phyloP scores from a whole-genome alignment of 306 rosid species.

The Vigna radiata region DNA sequence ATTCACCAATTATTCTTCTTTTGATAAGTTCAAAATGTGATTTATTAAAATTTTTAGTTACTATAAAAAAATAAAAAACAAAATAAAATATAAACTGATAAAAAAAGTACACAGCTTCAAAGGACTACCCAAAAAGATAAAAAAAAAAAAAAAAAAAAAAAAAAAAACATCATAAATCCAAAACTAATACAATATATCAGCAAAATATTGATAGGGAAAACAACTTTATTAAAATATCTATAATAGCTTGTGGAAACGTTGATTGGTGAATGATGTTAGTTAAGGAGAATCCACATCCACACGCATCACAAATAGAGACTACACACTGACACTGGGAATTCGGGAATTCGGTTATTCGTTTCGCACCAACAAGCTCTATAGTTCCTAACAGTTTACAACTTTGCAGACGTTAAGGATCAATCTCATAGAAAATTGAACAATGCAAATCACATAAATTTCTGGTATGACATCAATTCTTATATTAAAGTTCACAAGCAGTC shows the following conservation, averaged over 20 bases:
- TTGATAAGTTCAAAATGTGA: not conserved
- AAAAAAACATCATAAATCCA: not conserved
- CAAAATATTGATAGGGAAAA: not conserved
- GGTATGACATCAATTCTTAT: no score
- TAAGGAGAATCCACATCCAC: not conserved
- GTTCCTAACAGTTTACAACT: conserved; percentile 26
- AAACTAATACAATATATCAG: not conserved
- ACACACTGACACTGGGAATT: conserved; percentile 7
- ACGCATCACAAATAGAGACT: conserved; percentile 9
- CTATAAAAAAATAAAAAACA: not conserved
- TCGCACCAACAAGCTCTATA: not conserved
- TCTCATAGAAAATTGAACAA: conserved; percentile 25
- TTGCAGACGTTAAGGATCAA: conserved; percentile 9
- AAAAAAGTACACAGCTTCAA: not conserved
- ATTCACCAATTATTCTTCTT: not conserved
- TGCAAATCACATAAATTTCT: not conserved
- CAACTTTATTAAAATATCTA: not conserved
- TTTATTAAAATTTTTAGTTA: not conserved
- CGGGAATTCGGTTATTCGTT: conserved; percentile 12
- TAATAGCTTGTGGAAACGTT: conserved; percentile 8
- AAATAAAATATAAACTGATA: not conserved
- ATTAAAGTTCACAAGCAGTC: not conserved
- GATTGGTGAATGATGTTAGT: conserved; percentile 1
- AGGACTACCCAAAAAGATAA: not conserved
- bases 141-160: no score